These are phyloP conservation scores for Ophiocordyceps unilateralis DNA, from an alignment of 2,329 filamentous ascomycete species.

Conservation along the genomic window DNA sequence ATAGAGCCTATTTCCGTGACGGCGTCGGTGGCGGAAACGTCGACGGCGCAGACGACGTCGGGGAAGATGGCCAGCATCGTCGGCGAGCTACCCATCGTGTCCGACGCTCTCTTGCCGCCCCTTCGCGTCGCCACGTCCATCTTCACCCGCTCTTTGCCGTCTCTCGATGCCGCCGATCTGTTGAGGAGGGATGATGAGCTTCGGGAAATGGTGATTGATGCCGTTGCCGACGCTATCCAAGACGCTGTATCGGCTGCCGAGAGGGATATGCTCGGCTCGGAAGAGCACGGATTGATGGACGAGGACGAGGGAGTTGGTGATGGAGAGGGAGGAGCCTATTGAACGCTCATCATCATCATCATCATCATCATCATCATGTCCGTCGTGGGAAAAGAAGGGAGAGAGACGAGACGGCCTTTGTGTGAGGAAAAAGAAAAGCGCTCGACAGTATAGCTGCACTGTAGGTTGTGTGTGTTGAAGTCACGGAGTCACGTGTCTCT, in stretches of 20 bases:
- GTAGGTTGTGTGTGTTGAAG: no score
- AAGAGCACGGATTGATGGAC: background rate
- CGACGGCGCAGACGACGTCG: background rate
- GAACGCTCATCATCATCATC: no score
- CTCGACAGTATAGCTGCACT: no score
- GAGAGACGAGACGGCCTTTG: no score
- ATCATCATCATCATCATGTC: no score
- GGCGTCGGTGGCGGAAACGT: background rate
- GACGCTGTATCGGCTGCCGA: background rate
- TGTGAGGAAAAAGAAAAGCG: no score
- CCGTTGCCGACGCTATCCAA: background rate
- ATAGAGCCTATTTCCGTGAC: background rate
- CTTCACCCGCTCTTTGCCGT: no score
- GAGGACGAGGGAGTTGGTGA: no score
- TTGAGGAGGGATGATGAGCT: background rate
- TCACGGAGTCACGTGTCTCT: no score
- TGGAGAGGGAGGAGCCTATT: no score
- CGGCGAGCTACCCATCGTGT: background rate
- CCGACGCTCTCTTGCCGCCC: background rate
- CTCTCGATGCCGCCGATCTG: background rate
- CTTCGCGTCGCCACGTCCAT: no score
- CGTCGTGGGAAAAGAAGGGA: no score
- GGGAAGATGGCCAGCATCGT: background rate
- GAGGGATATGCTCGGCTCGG: background rate
- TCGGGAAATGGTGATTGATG: background rate